Percentiles rank a stretch among this genome's conserved stretches.
Conservation (phyloP, 305 asterid genomes). For the Ajuga reptans region DNA sequence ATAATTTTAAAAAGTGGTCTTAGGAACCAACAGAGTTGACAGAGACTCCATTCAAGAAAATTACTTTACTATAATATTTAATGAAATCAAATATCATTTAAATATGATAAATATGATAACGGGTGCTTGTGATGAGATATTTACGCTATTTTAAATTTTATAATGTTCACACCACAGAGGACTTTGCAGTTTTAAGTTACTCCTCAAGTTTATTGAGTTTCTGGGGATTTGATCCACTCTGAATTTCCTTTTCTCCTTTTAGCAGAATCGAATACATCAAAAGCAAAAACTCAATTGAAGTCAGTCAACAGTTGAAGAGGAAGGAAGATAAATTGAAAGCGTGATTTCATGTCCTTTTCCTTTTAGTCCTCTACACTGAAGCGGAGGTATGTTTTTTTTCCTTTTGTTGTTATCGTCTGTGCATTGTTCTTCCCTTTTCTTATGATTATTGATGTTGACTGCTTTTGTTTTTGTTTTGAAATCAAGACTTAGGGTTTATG, state of each 20-base stretch:
- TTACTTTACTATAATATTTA: too few relatives aligned
- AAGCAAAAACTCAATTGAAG: too few relatives aligned
- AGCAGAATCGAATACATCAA: constrained; percentile 23
- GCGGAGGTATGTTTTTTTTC: constrained; percentile 20
- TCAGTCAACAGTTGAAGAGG: too few relatives aligned
- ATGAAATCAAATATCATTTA: too few relatives aligned
- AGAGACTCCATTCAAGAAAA: too few relatives aligned
- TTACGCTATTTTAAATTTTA: constrained; percentile 7
- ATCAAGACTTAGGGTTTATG: constrained; percentile 17
- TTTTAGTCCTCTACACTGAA: constrained; percentile 9
- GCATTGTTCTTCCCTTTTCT: neutral
- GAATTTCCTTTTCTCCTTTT: constrained; percentile 11
- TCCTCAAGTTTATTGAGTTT: neutral
- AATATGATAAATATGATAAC: too few relatives aligned
- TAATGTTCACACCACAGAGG: neutral
- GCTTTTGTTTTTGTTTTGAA: constrained; percentile 11
- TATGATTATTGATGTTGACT: constrained; percentile 16
- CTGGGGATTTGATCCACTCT: constrained; percentile 19
- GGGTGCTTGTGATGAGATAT: constrained; percentile 13
- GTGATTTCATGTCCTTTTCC: neutral
- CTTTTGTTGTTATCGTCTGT: neutral
- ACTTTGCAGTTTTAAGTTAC: constrained; percentile 20
- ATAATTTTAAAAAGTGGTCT: too few relatives aligned
- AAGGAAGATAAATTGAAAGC: too few relatives aligned
- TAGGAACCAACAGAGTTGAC: too few relatives aligned